Conservation (phyloP, 306 rosid species). For the Cajanus cajan region DNA sequence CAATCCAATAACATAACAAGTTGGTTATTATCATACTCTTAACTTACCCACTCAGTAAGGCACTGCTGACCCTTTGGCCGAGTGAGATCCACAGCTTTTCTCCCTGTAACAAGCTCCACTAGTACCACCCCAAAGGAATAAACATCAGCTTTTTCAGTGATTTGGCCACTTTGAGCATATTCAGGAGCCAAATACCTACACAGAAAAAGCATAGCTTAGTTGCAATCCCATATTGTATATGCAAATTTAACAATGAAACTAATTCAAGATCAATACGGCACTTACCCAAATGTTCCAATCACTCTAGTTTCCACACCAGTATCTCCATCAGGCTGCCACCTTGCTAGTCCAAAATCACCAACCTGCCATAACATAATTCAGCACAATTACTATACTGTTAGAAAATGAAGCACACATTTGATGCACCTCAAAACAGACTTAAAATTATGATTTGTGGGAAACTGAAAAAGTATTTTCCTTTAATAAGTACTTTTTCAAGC, state of each 20-base stretch:
- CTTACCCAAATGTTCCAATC: conserved; percentile 97
- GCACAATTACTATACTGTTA: conserved; percentile 10
- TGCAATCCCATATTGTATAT: conserved; percentile 14
- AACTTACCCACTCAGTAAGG: conserved; percentile 93
- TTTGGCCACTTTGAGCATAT: conserved; percentile 97
- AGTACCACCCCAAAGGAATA: conserved; percentile 96
- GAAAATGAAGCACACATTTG: conserved; percentile 20
- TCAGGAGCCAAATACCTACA: conserved; percentile 97
- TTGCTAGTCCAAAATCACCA: conserved; percentile 97
- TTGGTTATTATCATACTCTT: background rate
- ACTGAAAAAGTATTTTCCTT: conserved; percentile 13
- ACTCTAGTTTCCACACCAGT: conserved; percentile 94
- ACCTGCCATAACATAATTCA: conserved; percentile 56
- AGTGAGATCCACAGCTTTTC: conserved; percentile 96
- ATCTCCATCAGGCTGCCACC: conserved; percentile 99
- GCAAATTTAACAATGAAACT: background rate
- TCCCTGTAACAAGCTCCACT: conserved; percentile 89
- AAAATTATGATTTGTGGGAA: background rate
- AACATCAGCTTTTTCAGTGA: conserved; percentile 96
- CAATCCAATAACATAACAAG: background rate
- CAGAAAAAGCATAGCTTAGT: conserved; percentile 5
- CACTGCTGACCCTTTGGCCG: conserved; percentile 97
- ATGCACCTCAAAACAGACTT: conserved; percentile 22
- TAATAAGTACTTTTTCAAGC: background rate
- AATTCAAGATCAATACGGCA: background rate